Percentiles rank a stretch among this genome's conserved stretches.
Evolutionary conservation across 768 basidiomycete species (phyloP).

Genomic region (Punctularia strigosozonata): DNA sequence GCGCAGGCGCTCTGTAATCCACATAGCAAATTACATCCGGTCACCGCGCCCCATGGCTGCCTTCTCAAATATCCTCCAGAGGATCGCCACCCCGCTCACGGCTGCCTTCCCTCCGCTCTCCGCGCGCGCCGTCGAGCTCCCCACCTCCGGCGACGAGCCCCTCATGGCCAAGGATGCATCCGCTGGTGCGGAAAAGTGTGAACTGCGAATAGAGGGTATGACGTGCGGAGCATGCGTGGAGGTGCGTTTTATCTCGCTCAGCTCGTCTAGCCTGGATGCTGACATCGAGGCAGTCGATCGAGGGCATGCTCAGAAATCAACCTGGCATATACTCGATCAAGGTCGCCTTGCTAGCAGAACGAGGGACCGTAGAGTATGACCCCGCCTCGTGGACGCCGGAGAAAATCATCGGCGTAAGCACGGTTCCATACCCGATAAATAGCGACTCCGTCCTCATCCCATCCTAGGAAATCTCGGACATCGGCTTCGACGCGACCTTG

Average conservation of each 20-base stretch:
- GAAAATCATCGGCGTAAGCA: conserved; percentile 66
- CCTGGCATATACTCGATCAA: conserved; percentile 86
- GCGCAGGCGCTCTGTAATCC: too few relatives aligned
- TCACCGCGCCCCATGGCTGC: too few relatives aligned
- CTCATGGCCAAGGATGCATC: conserved; percentile 12
- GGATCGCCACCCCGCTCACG: too few relatives aligned
- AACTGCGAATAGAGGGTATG: conserved; percentile 81
- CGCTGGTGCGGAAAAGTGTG: conserved; percentile 40
- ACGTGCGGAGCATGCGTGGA: conserved; percentile 84
- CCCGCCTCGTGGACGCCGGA: conserved; percentile 67
- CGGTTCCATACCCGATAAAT: neutral
- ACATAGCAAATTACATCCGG: too few relatives aligned
- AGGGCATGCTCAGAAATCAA: conserved; percentile 70
- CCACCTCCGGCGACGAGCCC: too few relatives aligned
- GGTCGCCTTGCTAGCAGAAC: conserved; percentile 95
- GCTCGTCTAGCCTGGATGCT: neutral
- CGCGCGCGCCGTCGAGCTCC: too few relatives aligned
- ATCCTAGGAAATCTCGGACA: conserved; percentile 78
- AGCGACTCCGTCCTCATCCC: neutral
- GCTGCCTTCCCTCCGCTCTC: too few relatives aligned
- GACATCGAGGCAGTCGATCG: conserved; percentile 50
- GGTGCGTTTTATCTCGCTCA: conserved; percentile 30
- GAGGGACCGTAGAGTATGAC: conserved; percentile 86
- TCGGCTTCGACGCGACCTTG: conserved; percentile 81
- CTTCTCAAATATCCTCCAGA: too few relatives aligned